These are phyloP conservation scores for Botrytis tulipae DNA, from an alignment of 2,329 filamentous ascomycete genomes.

Conservation along the genomic window DNA sequence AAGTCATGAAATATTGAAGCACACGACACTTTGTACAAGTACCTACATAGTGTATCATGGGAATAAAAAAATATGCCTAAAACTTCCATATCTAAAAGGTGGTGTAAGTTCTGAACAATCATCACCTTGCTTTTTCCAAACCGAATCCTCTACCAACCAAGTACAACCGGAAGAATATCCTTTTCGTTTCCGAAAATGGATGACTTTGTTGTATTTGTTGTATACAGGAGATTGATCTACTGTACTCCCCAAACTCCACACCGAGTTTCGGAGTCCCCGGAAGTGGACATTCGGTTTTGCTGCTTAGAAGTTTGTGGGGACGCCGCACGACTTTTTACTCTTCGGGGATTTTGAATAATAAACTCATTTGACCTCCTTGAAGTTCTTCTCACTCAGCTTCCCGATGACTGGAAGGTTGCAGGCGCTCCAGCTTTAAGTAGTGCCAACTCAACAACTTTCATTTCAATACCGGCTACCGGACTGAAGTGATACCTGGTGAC, in stretches of 20 bases:
- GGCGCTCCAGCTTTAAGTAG: not conserved
- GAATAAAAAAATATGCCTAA: conserved; percentile 37
- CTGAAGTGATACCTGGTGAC: conserved; percentile 10
- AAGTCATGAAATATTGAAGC: not conserved
- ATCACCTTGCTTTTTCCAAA: not conserved
- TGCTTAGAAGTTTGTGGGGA: not conserved
- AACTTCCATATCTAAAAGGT: not conserved
- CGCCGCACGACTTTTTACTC: not conserved
- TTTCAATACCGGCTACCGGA: not conserved
- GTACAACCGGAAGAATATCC: not conserved
- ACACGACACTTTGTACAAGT: not conserved
- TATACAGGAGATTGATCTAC: not conserved
- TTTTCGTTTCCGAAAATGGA: not conserved
- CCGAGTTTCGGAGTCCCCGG: conserved; percentile 5
- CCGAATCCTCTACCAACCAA: not conserved
- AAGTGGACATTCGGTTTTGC: not conserved
- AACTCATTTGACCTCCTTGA: not conserved
- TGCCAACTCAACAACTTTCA: not conserved
- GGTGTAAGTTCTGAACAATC: not conserved
- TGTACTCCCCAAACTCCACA: not conserved
- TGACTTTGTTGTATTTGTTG: not conserved
- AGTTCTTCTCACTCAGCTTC: not conserved
- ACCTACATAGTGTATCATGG: not conserved
- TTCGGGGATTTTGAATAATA: not conserved
- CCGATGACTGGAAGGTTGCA: not conserved